Percentiles rank a stretch among this genome's conserved stretches.
phyloP scores from a whole-genome alignment of 2,329 filamentous ascomycete species.

The Xylaria digitata region DNA sequence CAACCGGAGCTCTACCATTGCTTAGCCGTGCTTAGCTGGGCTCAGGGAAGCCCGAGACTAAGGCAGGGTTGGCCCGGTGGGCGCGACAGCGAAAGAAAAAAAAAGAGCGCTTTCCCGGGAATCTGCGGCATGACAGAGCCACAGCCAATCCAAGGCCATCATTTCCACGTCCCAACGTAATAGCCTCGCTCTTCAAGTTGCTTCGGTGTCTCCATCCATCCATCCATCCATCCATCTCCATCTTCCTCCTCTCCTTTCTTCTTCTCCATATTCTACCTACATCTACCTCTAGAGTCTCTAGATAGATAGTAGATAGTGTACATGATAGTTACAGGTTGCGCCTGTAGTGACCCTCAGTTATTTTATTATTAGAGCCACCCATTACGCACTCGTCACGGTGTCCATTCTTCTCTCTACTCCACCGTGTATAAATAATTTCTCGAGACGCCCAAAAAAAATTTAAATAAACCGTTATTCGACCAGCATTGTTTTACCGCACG shows the following conservation, averaged over 20 bases:
- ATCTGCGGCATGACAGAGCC: conserved; percentile 28
- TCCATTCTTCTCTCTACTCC: not conserved
- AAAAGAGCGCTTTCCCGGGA: conserved; percentile 36
- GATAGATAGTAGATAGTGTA: not conserved
- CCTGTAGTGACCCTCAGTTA: not conserved
- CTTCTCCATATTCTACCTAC: not conserved
- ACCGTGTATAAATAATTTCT: conserved; percentile 10
- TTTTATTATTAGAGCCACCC: not conserved
- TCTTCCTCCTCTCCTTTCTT: not conserved
- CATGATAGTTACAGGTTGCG: not conserved
- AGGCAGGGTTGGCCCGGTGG: conserved; percentile 13
- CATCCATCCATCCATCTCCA: not conserved
- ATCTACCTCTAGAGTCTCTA: no score
- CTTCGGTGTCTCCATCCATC: conserved; percentile 14
- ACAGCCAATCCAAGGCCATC: conserved; percentile 29
- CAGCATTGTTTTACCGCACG: not conserved
- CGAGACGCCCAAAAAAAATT: not conserved
- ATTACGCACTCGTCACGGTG: not conserved
- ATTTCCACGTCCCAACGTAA: conserved; percentile 31
- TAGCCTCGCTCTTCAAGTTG: conserved; percentile 35
- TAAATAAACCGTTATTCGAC: not conserved
- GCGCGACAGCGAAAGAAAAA: conserved; percentile 21
- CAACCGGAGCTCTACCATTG: conserved; percentile 10
- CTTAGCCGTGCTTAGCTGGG: not conserved
- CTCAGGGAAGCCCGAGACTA: conserved; percentile 2